A percentile compares a stretch with the other conserved stretches of the same genome.
Conservation (phyloP, 345 rosid genomes). For the Eucalyptus leucophloia region DNA sequence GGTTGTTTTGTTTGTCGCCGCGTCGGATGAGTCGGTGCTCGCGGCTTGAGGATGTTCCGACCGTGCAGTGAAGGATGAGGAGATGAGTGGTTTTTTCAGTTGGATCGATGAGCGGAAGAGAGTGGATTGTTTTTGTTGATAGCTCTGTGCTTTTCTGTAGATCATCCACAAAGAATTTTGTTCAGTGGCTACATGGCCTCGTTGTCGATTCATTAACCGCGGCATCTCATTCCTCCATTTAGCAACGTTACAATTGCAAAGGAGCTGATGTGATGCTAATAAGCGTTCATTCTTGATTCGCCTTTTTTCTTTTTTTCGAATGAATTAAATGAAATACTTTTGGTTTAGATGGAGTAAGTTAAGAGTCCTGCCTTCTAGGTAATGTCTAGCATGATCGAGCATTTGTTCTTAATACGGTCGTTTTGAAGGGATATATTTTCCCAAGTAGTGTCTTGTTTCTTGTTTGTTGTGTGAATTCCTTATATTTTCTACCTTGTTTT, state of each 20-base stretch:
- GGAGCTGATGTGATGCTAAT: background rate
- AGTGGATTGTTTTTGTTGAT: background rate
- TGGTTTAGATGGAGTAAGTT: background rate
- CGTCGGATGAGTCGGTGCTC: background rate
- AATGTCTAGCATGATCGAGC: background rate
- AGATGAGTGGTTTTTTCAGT: background rate
- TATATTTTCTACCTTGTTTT: background rate
- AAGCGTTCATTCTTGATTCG: background rate
- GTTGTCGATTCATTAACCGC: background rate
- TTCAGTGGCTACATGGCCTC: background rate
- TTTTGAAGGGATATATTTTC: background rate
- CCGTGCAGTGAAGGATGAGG: background rate
- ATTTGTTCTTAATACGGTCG: background rate
- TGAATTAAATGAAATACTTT: background rate
- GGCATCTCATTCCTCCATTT: background rate
- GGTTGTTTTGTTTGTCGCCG: background rate
- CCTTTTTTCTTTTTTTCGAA: background rate
- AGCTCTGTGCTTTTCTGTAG: background rate
- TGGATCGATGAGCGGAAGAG: background rate
- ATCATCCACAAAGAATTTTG: background rate
- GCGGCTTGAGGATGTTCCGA: background rate
- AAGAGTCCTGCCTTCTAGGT: background rate
- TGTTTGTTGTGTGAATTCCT: background rate
- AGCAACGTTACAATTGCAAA: background rate
- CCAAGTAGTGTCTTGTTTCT: background rate